Evolutionary conservation across 2,329 filamentous ascomycete species (phyloP).

Genomic region (Botrytis byssoidea): DNA sequence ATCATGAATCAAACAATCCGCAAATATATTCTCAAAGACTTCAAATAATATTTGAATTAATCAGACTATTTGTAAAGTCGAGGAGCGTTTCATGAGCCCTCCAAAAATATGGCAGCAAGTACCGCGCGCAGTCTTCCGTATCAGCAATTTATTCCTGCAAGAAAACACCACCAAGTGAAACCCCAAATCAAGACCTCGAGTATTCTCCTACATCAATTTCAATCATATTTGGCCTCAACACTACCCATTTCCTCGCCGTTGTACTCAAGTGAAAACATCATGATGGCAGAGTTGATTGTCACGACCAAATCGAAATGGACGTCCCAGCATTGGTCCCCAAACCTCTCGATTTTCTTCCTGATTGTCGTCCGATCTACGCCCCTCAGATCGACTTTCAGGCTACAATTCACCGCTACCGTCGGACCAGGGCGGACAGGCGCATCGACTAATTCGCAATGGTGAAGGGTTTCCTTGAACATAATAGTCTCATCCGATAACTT

Average conservation of each 20-base stretch:
- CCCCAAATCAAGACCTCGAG: neutral
- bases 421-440: neutral
- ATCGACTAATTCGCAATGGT: neutral
- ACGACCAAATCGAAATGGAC: conserved; percentile 2
- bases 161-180: neutral
- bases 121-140: neutral
- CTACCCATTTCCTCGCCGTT: conserved; percentile 3
- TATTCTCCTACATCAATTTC: neutral
- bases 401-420: neutral
- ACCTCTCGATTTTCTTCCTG: neutral
- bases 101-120: neutral
- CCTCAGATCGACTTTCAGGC: neutral
- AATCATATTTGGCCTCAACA: conserved; percentile 12
- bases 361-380: neutral
- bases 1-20: neutral
- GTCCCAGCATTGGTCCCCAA: neutral
- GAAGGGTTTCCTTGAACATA: neutral
- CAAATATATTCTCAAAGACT: neutral
- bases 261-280: conserved; percentile 11
- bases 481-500: neutral
- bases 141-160: neutral
- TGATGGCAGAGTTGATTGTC: neutral
- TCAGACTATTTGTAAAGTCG: neutral
- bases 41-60: neutral
- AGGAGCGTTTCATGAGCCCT: neutral